These are phyloP conservation scores for Pichia sp. DNA, from an alignment of 1,139 yeast species.

Conservation along the genomic window DNA sequence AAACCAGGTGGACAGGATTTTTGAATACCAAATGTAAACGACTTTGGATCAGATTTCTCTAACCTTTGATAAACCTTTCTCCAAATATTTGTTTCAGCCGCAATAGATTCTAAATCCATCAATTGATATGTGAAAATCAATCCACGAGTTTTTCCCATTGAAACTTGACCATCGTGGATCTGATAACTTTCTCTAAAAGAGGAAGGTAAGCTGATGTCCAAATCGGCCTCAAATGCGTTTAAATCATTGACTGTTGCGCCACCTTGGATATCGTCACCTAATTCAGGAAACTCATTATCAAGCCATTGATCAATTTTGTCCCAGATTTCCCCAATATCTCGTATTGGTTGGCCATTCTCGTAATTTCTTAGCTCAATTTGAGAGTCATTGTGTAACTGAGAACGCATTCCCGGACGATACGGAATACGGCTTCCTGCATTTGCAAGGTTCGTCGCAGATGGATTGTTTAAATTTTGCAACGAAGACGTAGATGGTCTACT, in stretches of 20 bases:
- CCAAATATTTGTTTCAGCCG: conserved; percentile 70
- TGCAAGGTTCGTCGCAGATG: background rate
- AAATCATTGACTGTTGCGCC: conserved; percentile 72
- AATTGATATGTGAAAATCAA: conserved; percentile 63
- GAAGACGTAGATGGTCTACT: conserved; percentile 24
- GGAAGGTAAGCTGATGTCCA: conserved; percentile 56
- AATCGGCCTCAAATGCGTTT: conserved; percentile 67
- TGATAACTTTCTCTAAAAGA: conserved; percentile 72
- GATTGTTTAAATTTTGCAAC: background rate
- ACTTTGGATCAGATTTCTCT: conserved; percentile 8
- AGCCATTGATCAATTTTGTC: conserved; percentile 65
- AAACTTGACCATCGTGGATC: conserved; percentile 76
- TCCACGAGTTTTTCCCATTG: conserved; percentile 57
- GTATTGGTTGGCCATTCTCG: conserved; percentile 56
- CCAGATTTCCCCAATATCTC: conserved; percentile 67
- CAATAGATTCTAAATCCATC: conserved; percentile 61
- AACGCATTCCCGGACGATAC: conserved; percentile 32
- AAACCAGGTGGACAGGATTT: conserved; percentile 51
- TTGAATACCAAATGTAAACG: conserved; percentile 33
- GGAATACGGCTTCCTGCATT: conserved; percentile 19
- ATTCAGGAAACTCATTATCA: conserved; percentile 73
- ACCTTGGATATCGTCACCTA: conserved; percentile 59
- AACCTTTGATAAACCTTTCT: conserved; percentile 35
- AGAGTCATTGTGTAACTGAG: conserved; percentile 32
- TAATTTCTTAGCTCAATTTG: conserved; percentile 41